Evolutionary conservation across 2,329 filamentous ascomycete genomes (phyloP).

Genomic region (Colletotrichum camelliae): DNA sequence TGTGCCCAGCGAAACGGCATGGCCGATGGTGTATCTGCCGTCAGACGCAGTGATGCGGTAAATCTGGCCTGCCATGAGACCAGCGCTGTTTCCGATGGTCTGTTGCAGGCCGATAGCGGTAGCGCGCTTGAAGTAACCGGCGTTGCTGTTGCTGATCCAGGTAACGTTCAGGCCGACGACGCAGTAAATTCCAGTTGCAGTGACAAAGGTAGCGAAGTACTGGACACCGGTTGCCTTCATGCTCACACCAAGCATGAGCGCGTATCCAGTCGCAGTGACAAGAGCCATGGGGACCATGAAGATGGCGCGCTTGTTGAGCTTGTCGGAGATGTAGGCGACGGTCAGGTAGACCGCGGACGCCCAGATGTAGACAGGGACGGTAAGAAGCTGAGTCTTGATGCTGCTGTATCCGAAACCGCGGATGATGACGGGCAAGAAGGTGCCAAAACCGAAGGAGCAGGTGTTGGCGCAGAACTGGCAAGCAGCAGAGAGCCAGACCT

Average conservation of each 20-base stretch:
- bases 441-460: conserved; percentile 61
- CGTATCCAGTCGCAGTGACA: conserved; percentile 55
- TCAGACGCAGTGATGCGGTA: conserved; percentile 23
- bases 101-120: conserved; percentile 46
- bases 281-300: conserved; percentile 53
- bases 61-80: conserved; percentile 46
- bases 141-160: conserved; percentile 51
- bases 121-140: conserved; percentile 50
- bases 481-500: conserved; percentile 52
- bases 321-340: conserved; percentile 51
- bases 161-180: conserved; percentile 47
- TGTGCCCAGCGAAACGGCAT: conserved; percentile 15
- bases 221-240: conserved; percentile 37
- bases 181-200: neutral
- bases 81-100: conserved; percentile 45
- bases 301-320: conserved; percentile 34
- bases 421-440: conserved; percentile 62
- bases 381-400: conserved; percentile 58
- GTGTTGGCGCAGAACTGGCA: conserved; percentile 60
- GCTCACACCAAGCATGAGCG: conserved; percentile 51
- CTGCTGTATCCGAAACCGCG: conserved; percentile 54
- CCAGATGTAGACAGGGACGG: conserved; percentile 61
- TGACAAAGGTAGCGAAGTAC: conserved; percentile 14
- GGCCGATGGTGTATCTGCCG: conserved; percentile 11
- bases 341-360: conserved; percentile 50